These are phyloP conservation scores for Echinochloa phyllopogon DNA, from an alignment of 176 grass and related monocot species.

Conservation along the genomic window DNA sequence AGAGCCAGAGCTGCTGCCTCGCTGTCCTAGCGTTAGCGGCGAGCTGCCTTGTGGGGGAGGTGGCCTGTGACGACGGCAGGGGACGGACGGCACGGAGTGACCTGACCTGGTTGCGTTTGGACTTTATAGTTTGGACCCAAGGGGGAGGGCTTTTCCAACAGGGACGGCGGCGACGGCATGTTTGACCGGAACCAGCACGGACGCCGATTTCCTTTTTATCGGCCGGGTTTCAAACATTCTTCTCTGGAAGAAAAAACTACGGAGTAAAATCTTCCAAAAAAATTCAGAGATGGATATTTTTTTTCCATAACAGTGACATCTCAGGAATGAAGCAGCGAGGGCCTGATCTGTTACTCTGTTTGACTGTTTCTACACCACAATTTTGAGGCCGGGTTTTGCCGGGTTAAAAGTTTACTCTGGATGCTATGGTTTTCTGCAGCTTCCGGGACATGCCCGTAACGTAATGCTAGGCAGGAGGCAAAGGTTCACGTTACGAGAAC, in stretches of 20 bases:
- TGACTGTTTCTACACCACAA: not conserved
- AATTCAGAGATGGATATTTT: not conserved
- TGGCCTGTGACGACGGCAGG: not conserved
- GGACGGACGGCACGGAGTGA: not conserved
- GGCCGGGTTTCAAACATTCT: slow-evolving; percentile 9
- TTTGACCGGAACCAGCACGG: slow-evolving; percentile 44
- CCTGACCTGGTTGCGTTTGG: not conserved
- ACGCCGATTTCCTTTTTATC: not conserved
- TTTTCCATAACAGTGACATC: not conserved
- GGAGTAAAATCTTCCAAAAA: not conserved
- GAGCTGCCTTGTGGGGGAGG: slow-evolving; percentile 33
- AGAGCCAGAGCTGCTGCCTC: slow-evolving; percentile 31
- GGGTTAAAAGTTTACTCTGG: not conserved
- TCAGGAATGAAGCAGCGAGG: not conserved
- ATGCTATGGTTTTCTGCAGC: not conserved
- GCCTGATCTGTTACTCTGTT: not conserved
- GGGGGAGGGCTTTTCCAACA: not conserved
- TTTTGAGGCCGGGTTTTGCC: not conserved
- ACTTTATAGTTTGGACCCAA: slow-evolving; percentile 1
- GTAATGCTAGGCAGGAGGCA: not conserved
- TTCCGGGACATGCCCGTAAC: not conserved
- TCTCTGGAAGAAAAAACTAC: not conserved
- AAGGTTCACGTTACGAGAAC: not conserved
- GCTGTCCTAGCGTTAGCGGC: not conserved
- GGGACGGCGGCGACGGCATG: slow-evolving; percentile 49